phyloP scores from a whole-genome alignment of 176 grass and related monocot species.

The Cocos nucifera region DNA sequence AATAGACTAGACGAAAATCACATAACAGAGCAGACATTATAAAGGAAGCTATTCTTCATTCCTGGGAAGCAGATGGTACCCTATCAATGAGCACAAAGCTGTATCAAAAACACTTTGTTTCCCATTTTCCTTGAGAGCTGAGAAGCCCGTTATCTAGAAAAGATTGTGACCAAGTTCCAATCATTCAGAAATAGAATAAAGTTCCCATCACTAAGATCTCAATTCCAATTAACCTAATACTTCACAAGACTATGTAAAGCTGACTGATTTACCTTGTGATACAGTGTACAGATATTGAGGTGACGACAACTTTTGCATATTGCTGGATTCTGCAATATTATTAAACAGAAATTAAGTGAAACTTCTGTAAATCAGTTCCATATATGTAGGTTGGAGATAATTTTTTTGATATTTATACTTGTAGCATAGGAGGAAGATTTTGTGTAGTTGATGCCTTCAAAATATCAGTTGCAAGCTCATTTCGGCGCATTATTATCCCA shows the following conservation, averaged over 20 bases:
- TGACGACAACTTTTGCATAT: slow-evolving; percentile 75
- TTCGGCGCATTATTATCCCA: slow-evolving; percentile 87
- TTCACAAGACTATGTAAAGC: not conserved
- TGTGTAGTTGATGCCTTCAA: slow-evolving; percentile 69
- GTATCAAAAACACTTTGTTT: too few relatives aligned
- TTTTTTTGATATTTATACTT: slow-evolving; percentile 29
- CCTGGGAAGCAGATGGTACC: too few relatives aligned
- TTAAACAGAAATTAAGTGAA: slow-evolving; percentile 7
- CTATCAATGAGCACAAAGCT: too few relatives aligned
- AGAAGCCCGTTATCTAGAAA: too few relatives aligned
- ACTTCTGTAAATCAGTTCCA: slow-evolving; percentile 13
- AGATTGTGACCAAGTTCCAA: too few relatives aligned
- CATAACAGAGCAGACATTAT: too few relatives aligned
- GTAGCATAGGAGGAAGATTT: slow-evolving; percentile 69
- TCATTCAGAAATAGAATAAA: too few relatives aligned
- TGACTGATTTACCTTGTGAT: slow-evolving; percentile 61
- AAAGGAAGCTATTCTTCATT: too few relatives aligned
- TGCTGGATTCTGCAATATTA: slow-evolving; percentile 51
- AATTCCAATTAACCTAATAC: not conserved
- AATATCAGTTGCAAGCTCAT: slow-evolving; percentile 89
- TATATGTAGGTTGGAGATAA: not conserved
- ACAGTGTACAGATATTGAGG: slow-evolving; percentile 64
- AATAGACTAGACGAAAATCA: too few relatives aligned
- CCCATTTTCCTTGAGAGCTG: too few relatives aligned
- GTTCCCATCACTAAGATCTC: not conserved